Base-by-base conservation (phyloP, 2,329 filamentous ascomycete species). In the Cladosporium sp. region DNA sequence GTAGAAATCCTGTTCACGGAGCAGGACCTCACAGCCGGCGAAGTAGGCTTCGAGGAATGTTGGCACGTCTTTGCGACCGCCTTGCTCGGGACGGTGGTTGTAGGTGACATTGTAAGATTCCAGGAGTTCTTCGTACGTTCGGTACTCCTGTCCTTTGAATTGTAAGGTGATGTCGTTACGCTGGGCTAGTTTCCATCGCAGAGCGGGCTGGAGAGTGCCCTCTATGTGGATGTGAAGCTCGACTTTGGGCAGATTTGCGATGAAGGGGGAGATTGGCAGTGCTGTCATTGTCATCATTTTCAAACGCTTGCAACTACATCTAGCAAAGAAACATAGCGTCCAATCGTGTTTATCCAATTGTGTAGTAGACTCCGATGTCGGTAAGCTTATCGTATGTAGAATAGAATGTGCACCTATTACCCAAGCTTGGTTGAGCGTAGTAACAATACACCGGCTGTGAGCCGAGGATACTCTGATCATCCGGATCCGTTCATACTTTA, bases 21-120 rank as follows among this genome's bases (percentile, higher is more conserved):
- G 25, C 25, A 48, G 19, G 25, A 48, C 45, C 19, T 48, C 28
- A 12, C 45, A 48, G 28, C 45, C 45, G 24, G 45, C 45, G 17
- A 48, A 48, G 25, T 48, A 48, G 8, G 45, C 45, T 35, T 48
- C 45, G 28, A 35, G 45, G 45, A 48, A 48, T n/a, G 28, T 48
- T 5, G 45, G 45, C 24, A 48, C 45, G 6, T 48, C 45, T 48
- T 48, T 34, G 2, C 45, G 45, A 1, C 45, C 45, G 17, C 45
- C 45, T 35, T 48, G 45, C 12, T 48, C 28, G 28, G 45, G 28
- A 19, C 45, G 45, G 45, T 48, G 45, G 17, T 48, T 48, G 28
- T 48, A 48, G 17, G 45, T 48, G 3, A 48, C 45, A 8, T 32
- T 48, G 28, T 48, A 35, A 0, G 45, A 48, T 22, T 35, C 25